Base-by-base conservation (phyloP, 1,139 yeast species). In the Saccharomyces hybrid region DNA sequence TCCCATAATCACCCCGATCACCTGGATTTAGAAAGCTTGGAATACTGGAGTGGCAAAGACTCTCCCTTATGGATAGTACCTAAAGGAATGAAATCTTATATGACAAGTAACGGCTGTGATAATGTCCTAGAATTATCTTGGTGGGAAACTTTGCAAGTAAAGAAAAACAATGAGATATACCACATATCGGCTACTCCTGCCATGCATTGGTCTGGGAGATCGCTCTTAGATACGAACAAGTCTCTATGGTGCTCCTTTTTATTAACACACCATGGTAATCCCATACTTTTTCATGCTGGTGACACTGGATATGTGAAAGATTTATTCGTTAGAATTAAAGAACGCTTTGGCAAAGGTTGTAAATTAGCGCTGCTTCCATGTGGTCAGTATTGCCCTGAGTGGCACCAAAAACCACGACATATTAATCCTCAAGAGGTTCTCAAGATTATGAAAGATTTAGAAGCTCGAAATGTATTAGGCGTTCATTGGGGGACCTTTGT, bases 1-100 rank as follows among this genome's bases (percentile, higher is more conserved):
- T 86, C 96, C 1, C 98, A 91, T 69, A 95, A 91, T 67, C 98
- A 91, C 65, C 98, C 97, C 0, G 98, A 91, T 69, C 98, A 91
- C 72, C 72, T 91, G 50, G 97, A 91, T 64, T 75, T 80, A 58
- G 80, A 76, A 47, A 73, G 86, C 14, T 79, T 83, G 16, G 74
- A 75, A 42, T 69, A 78, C 52, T 79, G 90, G 57, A 80, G 83
- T 60, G 63, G 73, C 5, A 76, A 80, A 8, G 59, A 62, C 19
- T 63, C 74, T 0, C 44, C 44, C n/a, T 60, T 74, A 2, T 91
- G 98, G 98, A 78, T 91, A 13, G 96, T 90, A 0, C 98, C 98
- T 0, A 64, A 80, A 23, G 98, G 98, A 0, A 76, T 91, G 50
- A 80, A 82, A 54, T 74, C 74, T 62, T 82, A 78, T 57, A 73